Evolutionary conservation across 2,329 filamentous ascomycete genomes (phyloP), one percentile per base, ranked within the genome.

Genomic region (Xylaria sp.): DNA sequence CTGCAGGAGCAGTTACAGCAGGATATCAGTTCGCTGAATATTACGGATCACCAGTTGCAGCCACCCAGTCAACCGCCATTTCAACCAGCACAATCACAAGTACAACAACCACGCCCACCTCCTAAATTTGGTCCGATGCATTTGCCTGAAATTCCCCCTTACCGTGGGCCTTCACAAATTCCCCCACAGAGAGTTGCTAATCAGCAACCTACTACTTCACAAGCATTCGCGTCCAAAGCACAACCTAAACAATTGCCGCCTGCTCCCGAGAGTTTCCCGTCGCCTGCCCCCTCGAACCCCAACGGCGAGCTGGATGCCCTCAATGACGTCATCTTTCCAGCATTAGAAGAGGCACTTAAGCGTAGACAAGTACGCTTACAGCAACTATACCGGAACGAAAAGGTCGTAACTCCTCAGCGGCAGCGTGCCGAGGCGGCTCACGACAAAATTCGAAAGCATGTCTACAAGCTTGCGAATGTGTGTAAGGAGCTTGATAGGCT

Each of bases 401-500:
- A 81, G 56, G 82, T 84, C 52, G 80, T 86, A 15, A 88, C 90
- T 10, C 86, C 88, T 33, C 88, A 89, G 75, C 88, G 91, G 68
- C 90, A 93, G 77, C 88, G 94, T 15, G 86, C 87, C 20, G 88
- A 91, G 76, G 86, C 84, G 57, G 90, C 92, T 0, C 94, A 98
- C 76, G 94, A 97, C 68, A 92, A 92, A 79, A 86, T 98, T 51
- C 88, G 92, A 72, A 89, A 90, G 77, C 85, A 97, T 33, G 93
- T 97, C 13, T 91, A 91, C 72, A 97, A 97, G 78, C 86, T 97
- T 36, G 92, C 91, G 1, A 89, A 92, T 68, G 86, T 95, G 28
- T 97, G 97, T 80, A 91, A 91, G 77, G 94, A 97, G 79, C 94
- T 99, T 76, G 95, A 99, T 80, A 88, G 92, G 71, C 92, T 91